Evolutionary conservation across 2,329 filamentous ascomycete genomes (phyloP), one percentile per base, ranked within the genome.

Genomic region (Pseudogymnoascus pannorum): DNA sequence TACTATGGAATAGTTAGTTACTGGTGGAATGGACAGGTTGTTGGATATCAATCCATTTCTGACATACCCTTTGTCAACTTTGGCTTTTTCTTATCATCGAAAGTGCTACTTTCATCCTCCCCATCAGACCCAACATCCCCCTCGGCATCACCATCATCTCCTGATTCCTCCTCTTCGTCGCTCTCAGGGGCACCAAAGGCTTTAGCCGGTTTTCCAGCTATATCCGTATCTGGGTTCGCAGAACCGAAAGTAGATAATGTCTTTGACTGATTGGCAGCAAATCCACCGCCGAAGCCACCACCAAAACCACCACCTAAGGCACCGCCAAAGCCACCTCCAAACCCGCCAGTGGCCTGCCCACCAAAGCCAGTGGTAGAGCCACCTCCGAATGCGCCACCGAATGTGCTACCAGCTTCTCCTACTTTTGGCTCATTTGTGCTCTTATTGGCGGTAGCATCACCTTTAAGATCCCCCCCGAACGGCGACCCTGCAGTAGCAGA

Each of bases 161-260:
- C 73, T 8, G 73, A 74, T 4, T 75, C 75, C 2, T 72, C 74
- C 40, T 85, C 84, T 2, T 77, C 80, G 57, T 87, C 85, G 63
- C 84, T 87, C 38, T 86, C 86, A 1, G 89, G 84, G 11, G 90
- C 88, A 31, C 91, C 91, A 71, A 96, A 94, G 0, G 90, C 82
- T 73, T 84, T 90, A 3, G 81, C 79, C 12, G 84, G 79, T 72
- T 89, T 89, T 63, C 80, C 79, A 62, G 77, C 83, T 69, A 14
- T 38, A 20, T 18, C 3, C 5, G 57, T 36, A 26, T 40, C 57
- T 78, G 80, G 48, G 48, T 54, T 31, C 20, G 48, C 48, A 7
- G 48, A 38, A 81, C 74, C 11, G 75, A 75, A 61, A 4, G 36
- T 57, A 26, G 36, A 42, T 18, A 60, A 57, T 20, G 38, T 36